Evolutionary conservation across 768 basidiomycete species (phyloP).

Genomic region (Rhodocollybia butyracea): DNA sequence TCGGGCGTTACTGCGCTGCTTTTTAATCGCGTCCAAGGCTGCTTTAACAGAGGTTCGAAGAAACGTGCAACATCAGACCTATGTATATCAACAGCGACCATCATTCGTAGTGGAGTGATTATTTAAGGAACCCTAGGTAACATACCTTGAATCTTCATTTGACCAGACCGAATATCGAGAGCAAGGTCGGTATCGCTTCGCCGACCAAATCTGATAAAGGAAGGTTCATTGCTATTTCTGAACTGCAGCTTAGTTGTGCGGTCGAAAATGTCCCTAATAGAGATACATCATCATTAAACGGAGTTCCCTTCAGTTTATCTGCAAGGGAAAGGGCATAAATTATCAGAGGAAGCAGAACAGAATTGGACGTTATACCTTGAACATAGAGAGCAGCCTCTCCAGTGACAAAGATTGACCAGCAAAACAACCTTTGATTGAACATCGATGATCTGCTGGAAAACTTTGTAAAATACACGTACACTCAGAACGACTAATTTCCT

Average conservation of each 20-base stretch:
- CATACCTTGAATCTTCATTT: conserved; percentile 33
- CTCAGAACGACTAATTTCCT: conserved; percentile 34
- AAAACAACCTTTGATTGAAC: conserved; percentile 16
- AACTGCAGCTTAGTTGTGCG: conserved; percentile 40
- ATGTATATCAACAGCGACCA: neutral
- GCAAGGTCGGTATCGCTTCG: conserved; percentile 33
- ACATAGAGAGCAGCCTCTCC: conserved; percentile 29
- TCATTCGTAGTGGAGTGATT: neutral
- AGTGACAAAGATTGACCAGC: conserved; percentile 35
- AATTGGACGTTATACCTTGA: conserved; percentile 19
- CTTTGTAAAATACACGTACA: conserved; percentile 18
- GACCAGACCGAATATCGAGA: conserved; percentile 35
- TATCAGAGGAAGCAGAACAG: neutral
- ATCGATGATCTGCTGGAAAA: neutral
- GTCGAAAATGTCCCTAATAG: conserved; percentile 38
- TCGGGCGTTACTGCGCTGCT: conserved; percentile 26
- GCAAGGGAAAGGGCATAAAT: neutral
- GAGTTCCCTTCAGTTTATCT: conserved; percentile 11
- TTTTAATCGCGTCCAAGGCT: conserved; percentile 31
- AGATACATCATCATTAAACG: conserved; percentile 26
- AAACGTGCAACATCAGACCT: conserved; percentile 30
- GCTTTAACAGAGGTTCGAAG: conserved; percentile 40
- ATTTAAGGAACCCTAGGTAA: neutral
- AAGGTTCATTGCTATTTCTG: conserved; percentile 32
- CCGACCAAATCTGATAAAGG: conserved; percentile 40